A percentile compares a stretch with the other conserved stretches of the same genome.
Evolutionary conservation across 1,284 basidiomycete species (phyloP).

Genomic region (Cryptococcus neoformans): DNA sequence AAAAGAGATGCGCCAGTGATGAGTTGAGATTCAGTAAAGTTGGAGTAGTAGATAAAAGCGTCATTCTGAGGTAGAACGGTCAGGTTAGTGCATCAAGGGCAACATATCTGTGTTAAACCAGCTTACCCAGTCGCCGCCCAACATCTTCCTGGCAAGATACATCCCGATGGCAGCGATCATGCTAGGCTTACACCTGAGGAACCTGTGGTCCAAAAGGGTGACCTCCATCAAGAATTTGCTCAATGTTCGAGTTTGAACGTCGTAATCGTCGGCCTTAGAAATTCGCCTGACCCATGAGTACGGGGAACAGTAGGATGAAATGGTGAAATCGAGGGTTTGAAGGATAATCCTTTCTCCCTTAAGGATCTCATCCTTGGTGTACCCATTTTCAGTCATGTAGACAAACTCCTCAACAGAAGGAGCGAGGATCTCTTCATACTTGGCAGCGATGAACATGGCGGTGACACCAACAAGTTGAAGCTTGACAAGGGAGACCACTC

Average conservation of each 20-base stretch:
- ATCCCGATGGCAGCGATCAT: conserved; percentile 96
- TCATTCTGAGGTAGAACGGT: conserved; percentile 61
- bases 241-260: conserved; percentile 94
- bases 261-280: conserved; percentile 98
- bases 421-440: conserved; percentile 67
- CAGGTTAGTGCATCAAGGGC: not conserved
- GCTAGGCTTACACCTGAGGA: conserved; percentile 90
- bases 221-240: conserved; percentile 98
- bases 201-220: conserved; percentile 87
- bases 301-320: conserved; percentile 97
- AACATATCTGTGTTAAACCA: not conserved
- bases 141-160: conserved; percentile 90
- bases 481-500: conserved; percentile 61
- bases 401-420: conserved; percentile 92
- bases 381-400: conserved; percentile 95
- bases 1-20: conserved; percentile 77
- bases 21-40: conserved; percentile 87
- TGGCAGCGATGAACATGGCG: conserved; percentile 63
- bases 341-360: conserved; percentile 97
- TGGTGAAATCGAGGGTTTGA: conserved; percentile 83
- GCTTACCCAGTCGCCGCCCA: conserved; percentile 90
- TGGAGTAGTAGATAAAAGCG: conserved; percentile 90
- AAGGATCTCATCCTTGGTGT: conserved; percentile 90
- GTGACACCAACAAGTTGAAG: conserved; percentile 64
- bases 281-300: conserved; percentile 99